Conservation (phyloP, 345 rosid genomes). For the Citrus medica region DNA sequence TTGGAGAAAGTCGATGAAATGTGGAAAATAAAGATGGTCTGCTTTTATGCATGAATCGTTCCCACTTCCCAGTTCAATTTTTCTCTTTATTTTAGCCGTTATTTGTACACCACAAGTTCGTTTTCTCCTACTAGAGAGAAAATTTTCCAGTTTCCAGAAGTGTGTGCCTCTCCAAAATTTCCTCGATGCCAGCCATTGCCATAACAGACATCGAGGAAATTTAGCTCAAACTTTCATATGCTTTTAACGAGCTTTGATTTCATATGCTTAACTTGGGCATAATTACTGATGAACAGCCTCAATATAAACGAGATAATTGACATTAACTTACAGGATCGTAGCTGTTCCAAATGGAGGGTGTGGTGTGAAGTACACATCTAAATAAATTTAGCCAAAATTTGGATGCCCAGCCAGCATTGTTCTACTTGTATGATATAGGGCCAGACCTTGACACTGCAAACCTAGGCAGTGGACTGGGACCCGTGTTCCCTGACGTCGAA, state of each 20-base stretch:
- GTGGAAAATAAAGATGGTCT: too few species aligned
- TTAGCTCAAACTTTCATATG: too few species aligned
- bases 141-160: too few species aligned
- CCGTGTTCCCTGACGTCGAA: constrained; percentile 72
- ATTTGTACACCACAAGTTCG: too few species aligned
- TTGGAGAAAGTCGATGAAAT: too few species aligned
- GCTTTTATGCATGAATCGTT: too few species aligned
- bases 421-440: constrained; percentile 81
- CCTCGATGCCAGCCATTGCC: too few species aligned
- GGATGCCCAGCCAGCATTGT: neutral
- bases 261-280: neutral
- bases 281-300: neutral
- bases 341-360: constrained; percentile 1
- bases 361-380: neutral
- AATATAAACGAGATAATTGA: neutral
- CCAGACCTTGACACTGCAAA: constrained; percentile 97
- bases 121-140: too few species aligned
- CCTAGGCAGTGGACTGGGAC: constrained; percentile 87
- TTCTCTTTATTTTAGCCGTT: too few species aligned
- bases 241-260: neutral
- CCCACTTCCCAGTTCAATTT: too few species aligned
- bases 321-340: constrained; percentile 13
- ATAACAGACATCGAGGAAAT: neutral
- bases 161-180: too few species aligned
- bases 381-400: constrained; percentile 15